phyloP scores from a whole-genome alignment of 345 rosid genomes.

The Aegle marmelos region DNA sequence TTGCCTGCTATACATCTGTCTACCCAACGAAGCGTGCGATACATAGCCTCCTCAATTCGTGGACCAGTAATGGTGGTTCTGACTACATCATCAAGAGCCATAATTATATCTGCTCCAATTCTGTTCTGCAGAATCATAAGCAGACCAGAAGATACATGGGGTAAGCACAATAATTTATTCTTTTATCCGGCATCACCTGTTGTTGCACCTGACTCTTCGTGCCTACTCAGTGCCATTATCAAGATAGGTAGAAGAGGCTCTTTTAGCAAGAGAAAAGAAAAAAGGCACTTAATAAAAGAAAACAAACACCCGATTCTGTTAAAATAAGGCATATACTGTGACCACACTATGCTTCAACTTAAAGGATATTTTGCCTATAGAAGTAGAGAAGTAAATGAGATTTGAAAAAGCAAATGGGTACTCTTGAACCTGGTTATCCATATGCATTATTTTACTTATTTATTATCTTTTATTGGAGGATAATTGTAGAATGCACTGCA shows the following conservation, averaged over 20 bases:
- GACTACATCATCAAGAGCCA: slow-evolving; percentile 92
- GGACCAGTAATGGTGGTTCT: slow-evolving; percentile 80
- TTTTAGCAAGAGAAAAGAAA: background rate
- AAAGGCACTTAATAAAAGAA: no score
- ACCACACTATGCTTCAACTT: background rate
- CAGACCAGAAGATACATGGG: slow-evolving; percentile 9
- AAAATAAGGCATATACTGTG: background rate
- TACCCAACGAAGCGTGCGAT: slow-evolving; percentile 84
- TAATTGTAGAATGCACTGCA: background rate
- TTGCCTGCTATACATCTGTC: slow-evolving; percentile 75
- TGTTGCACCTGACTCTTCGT: background rate
- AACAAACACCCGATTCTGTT: background rate
- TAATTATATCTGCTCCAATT: slow-evolving; percentile 85
- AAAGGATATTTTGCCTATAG: background rate
- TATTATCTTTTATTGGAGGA: background rate
- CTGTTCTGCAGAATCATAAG: slow-evolving; percentile 48
- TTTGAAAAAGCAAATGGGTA: background rate
- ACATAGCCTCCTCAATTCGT: slow-evolving; percentile 81
- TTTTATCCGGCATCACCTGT: background rate
- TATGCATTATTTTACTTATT: background rate
- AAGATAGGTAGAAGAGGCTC: background rate
- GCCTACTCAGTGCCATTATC: background rate
- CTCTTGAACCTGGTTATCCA: background rate
- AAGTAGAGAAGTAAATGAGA: background rate
- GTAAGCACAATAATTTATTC: background rate